Base-by-base conservation (phyloP, 2,329 filamentous ascomycete genomes). In the Phoma sp. region DNA sequence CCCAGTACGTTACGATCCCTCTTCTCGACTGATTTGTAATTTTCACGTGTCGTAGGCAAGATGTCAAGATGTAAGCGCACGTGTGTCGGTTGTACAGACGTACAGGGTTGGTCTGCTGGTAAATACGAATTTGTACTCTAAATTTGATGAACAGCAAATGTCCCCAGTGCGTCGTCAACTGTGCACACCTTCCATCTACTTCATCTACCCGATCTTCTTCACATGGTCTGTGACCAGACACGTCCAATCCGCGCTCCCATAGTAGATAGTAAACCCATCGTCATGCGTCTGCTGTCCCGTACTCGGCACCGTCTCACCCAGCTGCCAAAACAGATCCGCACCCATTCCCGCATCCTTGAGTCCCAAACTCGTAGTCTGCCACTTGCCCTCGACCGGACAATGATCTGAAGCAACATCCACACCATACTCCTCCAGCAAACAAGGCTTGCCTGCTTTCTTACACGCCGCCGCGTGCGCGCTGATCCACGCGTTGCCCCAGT, bases 181-280 rank as follows among this genome's bases (percentile, higher is more conserved):
- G 2, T 18, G 18, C 18, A 18, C 18, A 18, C 18, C 18, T 18
- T 18, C 18, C 18, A 2, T 18, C 18, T 18, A 29, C 27, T 9
- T 9, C n/a, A 23, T n/a, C 13, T 41, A 50, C n/a, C 47, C 40
- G 9, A 64, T 59, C 30, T 60, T 58, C 47, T 51, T 55, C 9
- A 62, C 53, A 36, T 68, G 65, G 18, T 62, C 47, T 14, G 60
- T 62, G 10, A 66, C 58, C 38, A 68, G 44, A 23, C 47, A 55
- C 39, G 63, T 39, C 10, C 60, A 60, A 36, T 67, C 61, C 2
- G 58, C 53, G 49, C 60, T 61, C 25, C 84, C 81, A 29, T 84
- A 61, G 59, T 77, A 84, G 47, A 85, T 83, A 1, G 82, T 84
- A 62, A 84, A 83, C 0, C 82, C 82, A 47, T 84, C 82, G 33